Conservation (phyloP, 352 stramenopile genomes). For the Pythium volutum region DNA sequence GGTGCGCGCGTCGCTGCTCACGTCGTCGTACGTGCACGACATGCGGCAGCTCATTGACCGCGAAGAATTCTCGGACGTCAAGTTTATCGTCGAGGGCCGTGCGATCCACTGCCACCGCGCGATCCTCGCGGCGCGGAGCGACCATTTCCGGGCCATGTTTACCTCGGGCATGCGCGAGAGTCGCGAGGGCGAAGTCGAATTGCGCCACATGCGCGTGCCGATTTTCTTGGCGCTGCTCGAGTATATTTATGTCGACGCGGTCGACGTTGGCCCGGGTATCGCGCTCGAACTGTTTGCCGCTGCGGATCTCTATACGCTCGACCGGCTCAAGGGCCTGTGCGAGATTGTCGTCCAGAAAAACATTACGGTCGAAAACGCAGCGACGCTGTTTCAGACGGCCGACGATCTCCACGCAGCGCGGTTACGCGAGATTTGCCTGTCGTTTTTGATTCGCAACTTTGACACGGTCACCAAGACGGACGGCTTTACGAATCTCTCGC, state of each 20-base stretch:
- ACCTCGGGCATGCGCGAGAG: slow-evolving; percentile 93
- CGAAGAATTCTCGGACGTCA: slow-evolving; percentile 84
- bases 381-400: slow-evolving; percentile 78
- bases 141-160: slow-evolving; percentile 95
- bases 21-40: slow-evolving; percentile 85
- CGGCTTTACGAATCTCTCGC: slow-evolving; percentile 78
- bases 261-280: slow-evolving; percentile 90
- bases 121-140: slow-evolving; percentile 92
- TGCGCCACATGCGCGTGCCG: slow-evolving; percentile 86
- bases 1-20: slow-evolving; percentile 72
- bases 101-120: slow-evolving; percentile 83
- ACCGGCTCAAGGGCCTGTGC: slow-evolving; percentile 91
- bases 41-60: slow-evolving; percentile 93
- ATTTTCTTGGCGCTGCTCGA: slow-evolving; percentile 95
- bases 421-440: slow-evolving; percentile 86
- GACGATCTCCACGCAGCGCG: slow-evolving; percentile 82
- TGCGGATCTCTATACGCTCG: slow-evolving; percentile 94
- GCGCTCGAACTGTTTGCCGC: slow-evolving; percentile 94
- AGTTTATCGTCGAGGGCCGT: slow-evolving; percentile 84
- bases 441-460: slow-evolving; percentile 89
- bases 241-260: slow-evolving; percentile 97
- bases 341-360: slow-evolving; percentile 90
- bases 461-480: slow-evolving; percentile 91
- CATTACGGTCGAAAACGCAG: slow-evolving; percentile 85
- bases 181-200: slow-evolving; percentile 81